These are phyloP conservation scores for Diophrys sp. DNA, from an alignment of 73 alveolate species.

Conservation along the genomic window DNA sequence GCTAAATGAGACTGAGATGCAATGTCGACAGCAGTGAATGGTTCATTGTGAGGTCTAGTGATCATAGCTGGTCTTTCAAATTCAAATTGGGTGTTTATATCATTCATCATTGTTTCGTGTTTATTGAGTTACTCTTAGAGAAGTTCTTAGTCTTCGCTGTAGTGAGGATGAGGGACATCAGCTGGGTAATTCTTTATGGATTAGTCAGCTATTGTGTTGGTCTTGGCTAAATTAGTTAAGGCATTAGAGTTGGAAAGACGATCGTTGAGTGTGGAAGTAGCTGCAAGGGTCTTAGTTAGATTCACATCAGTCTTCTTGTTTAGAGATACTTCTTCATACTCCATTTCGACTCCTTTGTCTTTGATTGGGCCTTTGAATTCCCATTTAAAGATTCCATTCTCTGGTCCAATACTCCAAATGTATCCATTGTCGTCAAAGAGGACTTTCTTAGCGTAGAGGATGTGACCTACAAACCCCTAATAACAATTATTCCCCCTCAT, in stretches of 20 bases:
- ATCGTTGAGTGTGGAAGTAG: neutral
- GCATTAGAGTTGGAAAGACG: too few relatives aligned
- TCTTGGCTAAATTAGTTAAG: neutral
- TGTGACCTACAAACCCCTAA: constrained; percentile 61
- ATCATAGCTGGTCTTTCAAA: neutral
- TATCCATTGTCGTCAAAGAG: constrained; percentile 28
- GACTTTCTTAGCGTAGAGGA: constrained; percentile 27
- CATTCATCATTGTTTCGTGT: neutral
- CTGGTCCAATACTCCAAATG: constrained; percentile 37
- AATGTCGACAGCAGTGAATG: neutral
- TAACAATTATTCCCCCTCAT: constrained; percentile 47
- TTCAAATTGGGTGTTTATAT: neutral
- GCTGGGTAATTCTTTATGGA: neutral
- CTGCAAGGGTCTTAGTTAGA: neutral
- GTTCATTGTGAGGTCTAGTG: neutral
- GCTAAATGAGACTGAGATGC: neutral
- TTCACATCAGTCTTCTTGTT: neutral
- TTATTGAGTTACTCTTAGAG: neutral
- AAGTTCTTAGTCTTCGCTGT: neutral
- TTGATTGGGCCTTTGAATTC: constrained; percentile 45
- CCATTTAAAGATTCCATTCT: constrained; percentile 59
- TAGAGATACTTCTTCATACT: constrained; percentile 26
- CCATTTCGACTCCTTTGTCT: constrained; percentile 20
- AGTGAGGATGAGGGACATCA: neutral
- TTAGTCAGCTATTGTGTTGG: neutral